Evolutionary conservation across 768 basidiomycete genomes (phyloP), one percentile per base, ranked within the genome.

Genomic region (Melanogaster broomeanus): DNA sequence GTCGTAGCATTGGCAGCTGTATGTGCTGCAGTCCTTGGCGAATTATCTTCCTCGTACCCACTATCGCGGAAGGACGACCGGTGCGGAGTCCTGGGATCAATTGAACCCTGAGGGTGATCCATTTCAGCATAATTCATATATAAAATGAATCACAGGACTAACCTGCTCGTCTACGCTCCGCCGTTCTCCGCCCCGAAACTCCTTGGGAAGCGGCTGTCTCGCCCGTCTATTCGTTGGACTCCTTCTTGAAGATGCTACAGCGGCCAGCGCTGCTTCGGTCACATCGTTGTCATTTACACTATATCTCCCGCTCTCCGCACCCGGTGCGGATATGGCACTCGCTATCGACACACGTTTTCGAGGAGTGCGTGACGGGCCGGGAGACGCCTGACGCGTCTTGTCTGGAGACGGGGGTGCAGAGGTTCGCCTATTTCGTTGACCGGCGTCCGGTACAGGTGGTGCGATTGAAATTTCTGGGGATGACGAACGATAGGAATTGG

Each of bases 241-340:
- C 49, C 76, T 71, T 52, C 84, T 71, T 24, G 81, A 77, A 3
- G 79, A 78, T 5, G 82, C 79, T 37, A 85, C 79, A 30, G 84
- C 80, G 39, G 79, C 82, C 55, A 88, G 64, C 41, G 86, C 85
- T 48, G 82, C 77, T 24, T 77, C 74, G 2, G 78, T 77, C 28
- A 85, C 71, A 59, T 81, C 75, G 16, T 62, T 58, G 18, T 60
- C 57, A 18, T 57, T 60, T 37, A 56, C 54, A 46, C 48, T 45
- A 22, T 65, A 63, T 44, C 52, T 62, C 51, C 57, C 62, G 19
- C 52, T 59, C 30, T 61, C 63, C 21, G 57, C 51, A 18, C 60
- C 57, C 5, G 68, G 65, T 18, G 52, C 48, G 37, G 70, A 71
- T 16, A 68, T 58, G 6, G 70, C 58, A 45, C 67, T 51, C 18